Conservation (phyloP, 192 early-diverging fungal genomes). For the Coemansia umbellata region DNA sequence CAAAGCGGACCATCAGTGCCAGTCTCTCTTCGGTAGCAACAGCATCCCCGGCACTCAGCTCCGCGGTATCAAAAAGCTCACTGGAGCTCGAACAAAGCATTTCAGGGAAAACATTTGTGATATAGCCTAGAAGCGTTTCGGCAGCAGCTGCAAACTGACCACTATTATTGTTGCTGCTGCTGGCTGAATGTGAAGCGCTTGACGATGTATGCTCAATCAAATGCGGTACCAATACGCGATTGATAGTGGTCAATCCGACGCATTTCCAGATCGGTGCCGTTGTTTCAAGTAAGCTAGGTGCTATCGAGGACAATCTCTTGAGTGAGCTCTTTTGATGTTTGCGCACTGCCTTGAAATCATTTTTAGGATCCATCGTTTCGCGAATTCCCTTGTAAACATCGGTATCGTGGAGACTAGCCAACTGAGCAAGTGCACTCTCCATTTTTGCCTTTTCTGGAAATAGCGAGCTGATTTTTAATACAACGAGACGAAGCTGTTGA, state of each 20-base stretch:
- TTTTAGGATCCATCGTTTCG: constrained; percentile 66
- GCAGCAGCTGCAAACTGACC: constrained; percentile 17
- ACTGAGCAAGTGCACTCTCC: constrained; percentile 61
- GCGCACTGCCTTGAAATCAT: constrained; percentile 66
- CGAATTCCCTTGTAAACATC: constrained; percentile 64
- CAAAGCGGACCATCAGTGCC: constrained; percentile 62
- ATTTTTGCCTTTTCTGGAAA: constrained; percentile 66
- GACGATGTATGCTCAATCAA: constrained; percentile 57
- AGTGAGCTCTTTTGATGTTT: constrained; percentile 70
- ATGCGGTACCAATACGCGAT: constrained; percentile 58
- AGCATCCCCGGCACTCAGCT: constrained; percentile 9
- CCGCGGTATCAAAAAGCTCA: constrained; percentile 32
- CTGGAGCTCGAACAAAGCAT: constrained; percentile 32
- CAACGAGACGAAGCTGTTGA: constrained; percentile 51
- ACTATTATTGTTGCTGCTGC: neutral
- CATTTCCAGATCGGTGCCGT: constrained; percentile 72
- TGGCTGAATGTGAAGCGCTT: neutral
- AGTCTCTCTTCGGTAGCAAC: constrained; percentile 27
- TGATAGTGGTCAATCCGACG: constrained; percentile 69
- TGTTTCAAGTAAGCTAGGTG: constrained; percentile 61
- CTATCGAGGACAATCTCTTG: constrained; percentile 60
- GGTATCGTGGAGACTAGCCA: constrained; percentile 64
- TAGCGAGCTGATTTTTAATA: constrained; percentile 54
- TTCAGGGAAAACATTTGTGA: constrained; percentile 38
- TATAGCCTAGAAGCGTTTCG: constrained; percentile 17